Percentiles rank a stretch among this genome's conserved stretches.
Conservation (phyloP, 2,329 filamentous ascomycete species). For the Beauveria pseudobassiana region DNA sequence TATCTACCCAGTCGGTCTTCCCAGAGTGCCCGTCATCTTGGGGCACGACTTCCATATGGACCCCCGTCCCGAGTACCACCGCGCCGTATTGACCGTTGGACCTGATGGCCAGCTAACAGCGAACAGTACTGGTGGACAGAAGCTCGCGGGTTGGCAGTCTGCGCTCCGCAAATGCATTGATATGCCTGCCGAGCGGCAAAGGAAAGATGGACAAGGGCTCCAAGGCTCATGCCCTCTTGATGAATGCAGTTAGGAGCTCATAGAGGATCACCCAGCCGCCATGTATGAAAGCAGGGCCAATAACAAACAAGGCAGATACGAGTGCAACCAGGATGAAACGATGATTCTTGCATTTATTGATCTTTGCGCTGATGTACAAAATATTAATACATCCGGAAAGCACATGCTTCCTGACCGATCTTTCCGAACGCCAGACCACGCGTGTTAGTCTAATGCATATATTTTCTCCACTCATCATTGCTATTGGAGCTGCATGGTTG, state of each 20-base stretch:
- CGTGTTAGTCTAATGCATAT: constrained; percentile 11
- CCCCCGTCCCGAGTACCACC: constrained; percentile 80
- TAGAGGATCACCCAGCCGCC: not conserved
- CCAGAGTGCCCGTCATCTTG: constrained; percentile 62
- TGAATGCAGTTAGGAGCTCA: constrained; percentile 44
- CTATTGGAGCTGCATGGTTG: not conserved
- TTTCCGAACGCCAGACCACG: constrained; percentile 34
- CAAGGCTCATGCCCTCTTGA: constrained; percentile 70
- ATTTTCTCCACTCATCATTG: constrained; percentile 7
- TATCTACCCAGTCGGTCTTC: constrained; percentile 58
- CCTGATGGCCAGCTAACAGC: constrained; percentile 64
- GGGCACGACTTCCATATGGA: constrained; percentile 70
- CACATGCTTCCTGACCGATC: constrained; percentile 25
- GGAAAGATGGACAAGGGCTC: constrained; percentile 61
- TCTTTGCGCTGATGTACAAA: constrained; percentile 28
- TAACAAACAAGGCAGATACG: not conserved
- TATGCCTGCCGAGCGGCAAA: constrained; percentile 63
- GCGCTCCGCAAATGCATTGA: constrained; percentile 77
- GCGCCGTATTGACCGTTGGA: constrained; percentile 62
- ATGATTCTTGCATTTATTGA: constrained; percentile 18
- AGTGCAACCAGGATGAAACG: not conserved
- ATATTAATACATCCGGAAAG: constrained; percentile 29
- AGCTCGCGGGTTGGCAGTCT: constrained; percentile 87
- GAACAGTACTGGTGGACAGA: constrained; percentile 76
- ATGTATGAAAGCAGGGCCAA: not conserved